Percentiles rank a stretch among this genome's conserved stretches.
These are phyloP conservation scores for Thelonectria olida DNA, from an alignment of 2,329 filamentous ascomycete species.

Conservation along the genomic window DNA sequence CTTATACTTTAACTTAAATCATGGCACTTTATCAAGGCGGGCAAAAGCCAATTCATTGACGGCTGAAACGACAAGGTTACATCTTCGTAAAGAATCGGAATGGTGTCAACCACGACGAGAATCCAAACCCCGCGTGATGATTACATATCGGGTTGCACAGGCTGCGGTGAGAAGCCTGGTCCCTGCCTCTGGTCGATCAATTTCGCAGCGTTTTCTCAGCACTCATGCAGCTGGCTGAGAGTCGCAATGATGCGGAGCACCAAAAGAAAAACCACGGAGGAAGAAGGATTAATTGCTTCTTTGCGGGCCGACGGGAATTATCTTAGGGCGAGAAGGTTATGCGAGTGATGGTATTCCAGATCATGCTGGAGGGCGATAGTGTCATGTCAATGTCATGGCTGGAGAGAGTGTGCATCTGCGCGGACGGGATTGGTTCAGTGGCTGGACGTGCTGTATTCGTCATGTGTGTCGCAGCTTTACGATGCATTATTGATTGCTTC, in stretches of 20 bases:
- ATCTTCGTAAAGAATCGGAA: conserved; percentile 3
- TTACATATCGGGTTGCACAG: conserved; percentile 5
- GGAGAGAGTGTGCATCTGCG: too few species aligned
- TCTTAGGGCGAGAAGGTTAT: not conserved
- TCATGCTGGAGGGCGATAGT: not conserved
- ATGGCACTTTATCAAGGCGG: too few species aligned
- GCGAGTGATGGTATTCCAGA: not conserved
- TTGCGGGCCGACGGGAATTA: not conserved
- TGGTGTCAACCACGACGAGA: not conserved
- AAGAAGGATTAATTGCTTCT: not conserved
- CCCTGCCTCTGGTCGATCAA: conserved; percentile 1
- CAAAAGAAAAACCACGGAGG: not conserved
- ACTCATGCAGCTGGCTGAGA: not conserved
- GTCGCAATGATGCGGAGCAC: not conserved
- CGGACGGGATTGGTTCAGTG: not conserved
- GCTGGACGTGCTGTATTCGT: not conserved
- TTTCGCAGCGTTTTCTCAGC: not conserved
- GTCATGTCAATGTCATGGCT: not conserved
- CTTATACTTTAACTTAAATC: too few species aligned
- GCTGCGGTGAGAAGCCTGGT: conserved; percentile 1
- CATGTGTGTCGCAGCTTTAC: not conserved
- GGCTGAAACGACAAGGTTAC: too few species aligned
- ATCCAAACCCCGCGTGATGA: not conserved
- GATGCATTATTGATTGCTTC: not conserved
- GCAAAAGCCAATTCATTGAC: too few species aligned